Conservation (phyloP, 1,284 basidiomycete genomes). For the Moesziomyces parantarcticus region DNA sequence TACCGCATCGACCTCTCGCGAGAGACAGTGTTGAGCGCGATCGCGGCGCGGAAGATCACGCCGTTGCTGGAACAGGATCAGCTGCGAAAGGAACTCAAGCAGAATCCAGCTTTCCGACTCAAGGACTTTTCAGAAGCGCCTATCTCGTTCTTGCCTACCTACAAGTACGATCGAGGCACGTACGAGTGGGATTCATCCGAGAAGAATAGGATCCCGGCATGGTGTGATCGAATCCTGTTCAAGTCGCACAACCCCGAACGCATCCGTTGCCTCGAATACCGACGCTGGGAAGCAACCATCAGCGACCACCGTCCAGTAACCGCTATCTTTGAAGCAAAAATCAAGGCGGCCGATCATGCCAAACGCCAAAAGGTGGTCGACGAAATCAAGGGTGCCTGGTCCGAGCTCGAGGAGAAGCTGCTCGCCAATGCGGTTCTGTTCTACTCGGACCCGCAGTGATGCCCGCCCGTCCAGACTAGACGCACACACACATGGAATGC, state of each 20-base stretch:
- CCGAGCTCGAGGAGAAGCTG: slow-evolving; percentile 12
- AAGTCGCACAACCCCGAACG: slow-evolving; percentile 74
- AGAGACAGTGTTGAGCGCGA: slow-evolving; percentile 79
- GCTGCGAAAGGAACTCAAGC: slow-evolving; percentile 84
- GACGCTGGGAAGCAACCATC: slow-evolving; percentile 64
- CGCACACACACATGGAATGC: too few relatives aligned
- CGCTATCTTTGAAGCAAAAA: slow-evolving; percentile 42
- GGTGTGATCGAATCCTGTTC: slow-evolving; percentile 94
- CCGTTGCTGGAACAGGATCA: slow-evolving; percentile 84
- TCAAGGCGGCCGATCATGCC: slow-evolving; percentile 37
- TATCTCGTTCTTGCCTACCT: slow-evolving; percentile 75
- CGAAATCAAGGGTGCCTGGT: slow-evolving; percentile 22
- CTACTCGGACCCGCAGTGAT: slow-evolving; percentile 31
- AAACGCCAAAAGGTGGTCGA: slow-evolving; percentile 18
- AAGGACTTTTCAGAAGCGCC: slow-evolving; percentile 82
- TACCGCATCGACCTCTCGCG: slow-evolving; percentile 89
- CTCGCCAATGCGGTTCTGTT: slow-evolving; percentile 8
- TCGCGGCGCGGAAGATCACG: slow-evolving; percentile 76
- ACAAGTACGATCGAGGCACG: slow-evolving; percentile 87
- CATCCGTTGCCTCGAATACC: slow-evolving; percentile 68
- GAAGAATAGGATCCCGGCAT: slow-evolving; percentile 88
- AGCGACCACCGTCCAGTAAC: slow-evolving; percentile 67
- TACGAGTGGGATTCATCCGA: slow-evolving; percentile 86
- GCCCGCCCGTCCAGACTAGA: not conserved
- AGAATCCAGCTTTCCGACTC: slow-evolving; percentile 85